Base-by-base conservation (phyloP, 2,329 filamentous ascomycete genomes). In the Emericellopsis cladophorae region DNA sequence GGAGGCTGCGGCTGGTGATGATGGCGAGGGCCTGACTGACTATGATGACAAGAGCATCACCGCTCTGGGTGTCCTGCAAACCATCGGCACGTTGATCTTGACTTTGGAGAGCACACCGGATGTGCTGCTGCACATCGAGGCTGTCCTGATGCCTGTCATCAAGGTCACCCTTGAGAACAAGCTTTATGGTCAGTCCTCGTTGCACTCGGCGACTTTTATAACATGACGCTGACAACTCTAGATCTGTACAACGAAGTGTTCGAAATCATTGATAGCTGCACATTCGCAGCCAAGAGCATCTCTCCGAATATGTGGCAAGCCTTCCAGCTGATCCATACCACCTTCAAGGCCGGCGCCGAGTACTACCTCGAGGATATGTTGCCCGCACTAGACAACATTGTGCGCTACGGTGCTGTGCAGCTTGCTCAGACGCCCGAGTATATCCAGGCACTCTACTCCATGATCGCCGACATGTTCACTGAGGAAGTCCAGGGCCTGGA, bases 21-120 rank as follows among this genome's bases (percentile, higher is more conserved):
- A 84, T 37, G 85, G 87, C 31, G 85, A 85, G 46, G 72, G 78
- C 24, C 94, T 85, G 52, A 87, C 85, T 26, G 92, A 96, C 54
- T 95, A 93, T 62, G 92, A 98, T 54, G 92, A 98, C 64, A 98
- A 98, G 76, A 95, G 88, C 57, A 96, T 98, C 42, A 96, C 92
- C 6, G 92, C 92, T 11, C 72, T 98, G 29, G 92, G 92, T 59
- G 92, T 98, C 40, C 62, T 98, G 51, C 92, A 98, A 64, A 98
- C 92, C 8, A 98, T 98, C 47, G 92, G 92, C 29, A 98, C 92
- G 8, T 74, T 98, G 8, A 98, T 98, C 46, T 76, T 98, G 33
- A 98, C 92, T 0, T 71, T 98, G 8, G 92, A 98, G 68, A 95
- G 89, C 66, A 95, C 90, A 1, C 92, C 92, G 0, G 92, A 96